These are phyloP conservation scores for Ustilago curta DNA, from an alignment of 1,284 basidiomycete genomes.

Conservation along the genomic window DNA sequence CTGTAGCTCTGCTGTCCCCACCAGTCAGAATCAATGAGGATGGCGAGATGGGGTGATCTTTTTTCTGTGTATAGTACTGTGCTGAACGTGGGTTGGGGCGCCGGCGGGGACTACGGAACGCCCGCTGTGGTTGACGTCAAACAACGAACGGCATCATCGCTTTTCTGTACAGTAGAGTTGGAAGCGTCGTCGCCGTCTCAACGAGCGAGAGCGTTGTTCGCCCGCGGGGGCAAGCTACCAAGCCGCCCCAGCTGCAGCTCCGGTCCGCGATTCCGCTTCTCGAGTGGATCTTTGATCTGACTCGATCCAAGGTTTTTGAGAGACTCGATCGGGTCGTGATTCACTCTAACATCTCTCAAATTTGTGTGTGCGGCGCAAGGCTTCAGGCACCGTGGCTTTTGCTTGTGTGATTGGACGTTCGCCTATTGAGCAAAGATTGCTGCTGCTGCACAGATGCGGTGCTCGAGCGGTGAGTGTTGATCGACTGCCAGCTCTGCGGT, in stretches of 20 bases:
- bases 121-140: too few relatives aligned
- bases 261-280: constrained; percentile 10
- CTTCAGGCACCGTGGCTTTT: not conserved
- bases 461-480: not conserved
- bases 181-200: not conserved
- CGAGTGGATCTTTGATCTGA: not conserved
- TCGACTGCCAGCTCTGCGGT: not conserved
- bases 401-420: not conserved
- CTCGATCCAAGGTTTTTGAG: not conserved
- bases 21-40: not conserved
- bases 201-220: not conserved
- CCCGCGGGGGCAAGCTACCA: constrained; percentile 1
- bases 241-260: not conserved
- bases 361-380: not conserved
- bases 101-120: too few relatives aligned
- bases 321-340: not conserved
- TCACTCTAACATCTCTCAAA: not conserved
- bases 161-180: not conserved
- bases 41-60: too few relatives aligned
- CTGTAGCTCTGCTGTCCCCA: not conserved
- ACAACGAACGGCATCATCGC: too few relatives aligned
- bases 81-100: too few relatives aligned
- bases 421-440: not conserved
- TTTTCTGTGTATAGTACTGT: too few relatives aligned
- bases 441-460: not conserved